Percentiles rank a stretch among this genome's conserved stretches.
These are phyloP conservation scores for Lanmaoa pseudosensibilis DNA, from an alignment of 768 basidiomycete species.

Conservation along the genomic window DNA sequence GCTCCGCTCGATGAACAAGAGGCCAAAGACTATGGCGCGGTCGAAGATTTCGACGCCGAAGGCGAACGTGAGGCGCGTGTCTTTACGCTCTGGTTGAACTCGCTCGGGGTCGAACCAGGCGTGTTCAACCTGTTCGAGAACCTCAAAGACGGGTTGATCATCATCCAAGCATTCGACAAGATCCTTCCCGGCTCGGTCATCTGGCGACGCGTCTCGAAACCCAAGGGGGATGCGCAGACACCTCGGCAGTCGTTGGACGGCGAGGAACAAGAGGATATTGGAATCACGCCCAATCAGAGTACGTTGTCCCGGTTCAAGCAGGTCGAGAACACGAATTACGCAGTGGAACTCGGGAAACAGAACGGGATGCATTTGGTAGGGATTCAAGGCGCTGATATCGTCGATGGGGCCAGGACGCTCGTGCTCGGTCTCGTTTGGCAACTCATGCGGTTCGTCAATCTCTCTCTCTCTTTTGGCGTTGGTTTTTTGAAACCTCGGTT, in stretches of 20 bases:
- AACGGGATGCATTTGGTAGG: constrained; percentile 95
- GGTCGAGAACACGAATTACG: constrained; percentile 98
- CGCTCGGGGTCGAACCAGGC: constrained; percentile 91
- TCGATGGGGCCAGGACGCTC: constrained; percentile 88
- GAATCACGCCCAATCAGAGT: constrained; percentile 80
- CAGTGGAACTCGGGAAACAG: constrained; percentile 87
- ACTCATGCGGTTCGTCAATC: constrained; percentile 73
- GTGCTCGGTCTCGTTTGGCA: constrained; percentile 98
- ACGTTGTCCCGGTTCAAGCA: constrained; percentile 93
- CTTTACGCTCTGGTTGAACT: constrained; percentile 98
- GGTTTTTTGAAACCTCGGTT: not conserved
- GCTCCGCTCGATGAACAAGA: constrained; percentile 94
- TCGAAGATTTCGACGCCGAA: constrained; percentile 99
- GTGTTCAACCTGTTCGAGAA: constrained; percentile 98
- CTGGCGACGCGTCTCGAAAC: constrained; percentile 96
- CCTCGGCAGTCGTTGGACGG: constrained; percentile 37
- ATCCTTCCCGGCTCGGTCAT: constrained; percentile 88
- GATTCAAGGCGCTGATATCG: constrained; percentile 97
- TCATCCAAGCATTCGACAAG: constrained; percentile 97
- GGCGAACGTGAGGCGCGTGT: constrained; percentile 98
- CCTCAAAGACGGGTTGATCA: constrained; percentile 85
- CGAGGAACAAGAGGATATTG: constrained; percentile 78
- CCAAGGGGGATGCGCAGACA: constrained; percentile 54
- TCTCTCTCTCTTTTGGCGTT: not conserved
- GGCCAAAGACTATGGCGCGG: constrained; percentile 81